A percentile compares a stretch with the other conserved stretches of the same genome.
phyloP scores from a whole-genome alignment of 2,329 filamentous ascomycete species.

The Trichophyton equinum region DNA sequence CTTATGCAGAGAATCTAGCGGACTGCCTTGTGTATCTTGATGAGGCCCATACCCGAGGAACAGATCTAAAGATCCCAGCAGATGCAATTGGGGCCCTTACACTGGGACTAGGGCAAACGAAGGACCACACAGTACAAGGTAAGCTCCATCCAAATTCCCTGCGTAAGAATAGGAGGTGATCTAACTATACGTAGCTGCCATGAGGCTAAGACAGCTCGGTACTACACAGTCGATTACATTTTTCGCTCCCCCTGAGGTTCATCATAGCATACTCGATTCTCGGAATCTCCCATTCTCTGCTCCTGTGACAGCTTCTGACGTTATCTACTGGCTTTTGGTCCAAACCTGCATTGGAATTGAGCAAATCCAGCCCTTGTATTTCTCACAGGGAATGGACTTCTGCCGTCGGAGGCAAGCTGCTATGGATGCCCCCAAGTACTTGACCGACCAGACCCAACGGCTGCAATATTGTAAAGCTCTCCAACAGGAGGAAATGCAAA shows the following conservation, averaged over 20 bases:
- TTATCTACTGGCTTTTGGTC: constrained; percentile 50
- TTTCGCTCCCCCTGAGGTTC: constrained; percentile 47
- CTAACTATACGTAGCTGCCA: constrained; percentile 39
- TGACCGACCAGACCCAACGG: constrained; percentile 26
- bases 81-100: constrained; percentile 51
- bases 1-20: constrained; percentile 43
- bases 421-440: constrained; percentile 31
- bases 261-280: constrained; percentile 46
- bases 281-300: constrained; percentile 20
- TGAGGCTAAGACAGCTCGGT: constrained; percentile 50
- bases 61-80: constrained; percentile 46
- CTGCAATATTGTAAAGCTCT: constrained; percentile 35
- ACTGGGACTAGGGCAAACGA: constrained; percentile 48
- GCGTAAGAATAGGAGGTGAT: background rate
- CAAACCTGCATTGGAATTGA: constrained; percentile 51
- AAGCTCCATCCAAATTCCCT: constrained; percentile 2
- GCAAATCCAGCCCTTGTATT: constrained; percentile 46
- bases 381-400: constrained; percentile 49
- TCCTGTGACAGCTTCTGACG: constrained; percentile 37
- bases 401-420: constrained; percentile 43
- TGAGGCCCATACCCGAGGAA: constrained; percentile 54
- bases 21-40: constrained; percentile 52
- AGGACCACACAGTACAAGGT: constrained; percentile 55
- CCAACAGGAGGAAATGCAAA: constrained; percentile 44
- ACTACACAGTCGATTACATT: constrained; percentile 44